Base-by-base conservation (phyloP, 805 yeast genomes). In the Candida andamanensis region DNA sequence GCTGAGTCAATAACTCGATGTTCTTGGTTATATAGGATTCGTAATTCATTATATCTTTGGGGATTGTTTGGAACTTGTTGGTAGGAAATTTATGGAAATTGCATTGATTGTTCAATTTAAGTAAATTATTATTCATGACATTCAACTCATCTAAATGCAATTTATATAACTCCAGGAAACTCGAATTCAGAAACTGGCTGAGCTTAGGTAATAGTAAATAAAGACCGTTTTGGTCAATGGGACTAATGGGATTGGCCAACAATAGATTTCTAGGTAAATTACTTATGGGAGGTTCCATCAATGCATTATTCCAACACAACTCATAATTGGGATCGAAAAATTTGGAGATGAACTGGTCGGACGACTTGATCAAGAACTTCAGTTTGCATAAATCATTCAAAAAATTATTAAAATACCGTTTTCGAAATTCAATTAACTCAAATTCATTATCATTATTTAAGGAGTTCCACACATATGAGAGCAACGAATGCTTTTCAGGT, bases 181-280 rank as follows among this genome's bases (percentile, higher is more conserved):
- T 41, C 23, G 44, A 40, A 15, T 58, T 47, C 35, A 43, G 47
- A 33, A 58, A 54, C 17, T 61, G 67, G 30, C 56, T 51, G 4
- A 65, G 56, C 17, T 59, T 46, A 1, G 80, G 79, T 12, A 75
- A 44, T 27, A 70, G 64, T 7, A 69, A 46, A 33, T 73, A 68
- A 30, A 73, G 62, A 2, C 80, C 78, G 45, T 72, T 73, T 22
- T 72, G 78, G 31, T 64, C 68, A 1, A 70, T 60, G 3, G 80
- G 77, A 37, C 70, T 52, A 21, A 64, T 45, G 2, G 78, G 75
- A 19, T 74, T 72, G 4, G 74, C 67, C 12, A 74, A 52, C 14
- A 74, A 47, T 22, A 70, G 50, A 28, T 72, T 71, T 29, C 65
- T 61, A 3, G 79, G 75, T 3, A 74, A 54, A 17, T 63, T 42